Conservation (phyloP, 208 protist genomes). For the Leishmania tropica region DNA sequence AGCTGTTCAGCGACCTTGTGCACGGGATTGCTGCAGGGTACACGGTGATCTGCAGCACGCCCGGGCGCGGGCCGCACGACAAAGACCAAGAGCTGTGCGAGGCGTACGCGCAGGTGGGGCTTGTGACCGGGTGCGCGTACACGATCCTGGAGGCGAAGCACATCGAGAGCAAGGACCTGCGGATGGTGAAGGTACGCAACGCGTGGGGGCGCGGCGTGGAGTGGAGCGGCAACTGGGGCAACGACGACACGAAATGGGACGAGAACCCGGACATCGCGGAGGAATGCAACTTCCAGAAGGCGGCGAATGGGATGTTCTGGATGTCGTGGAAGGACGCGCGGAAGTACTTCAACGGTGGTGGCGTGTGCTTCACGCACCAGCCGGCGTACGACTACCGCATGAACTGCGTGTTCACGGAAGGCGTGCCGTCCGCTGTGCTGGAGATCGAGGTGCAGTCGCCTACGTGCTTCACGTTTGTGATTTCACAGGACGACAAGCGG, state of each 20-base stretch:
- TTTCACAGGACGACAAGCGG: constrained; percentile 81
- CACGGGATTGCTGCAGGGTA: constrained; percentile 43
- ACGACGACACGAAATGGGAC: constrained; percentile 74
- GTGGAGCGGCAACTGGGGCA: constrained; percentile 83
- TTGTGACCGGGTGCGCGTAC: constrained; percentile 72
- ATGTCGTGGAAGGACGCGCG: constrained; percentile 75
- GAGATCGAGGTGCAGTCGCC: constrained; percentile 65
- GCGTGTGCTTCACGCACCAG: constrained; percentile 72
- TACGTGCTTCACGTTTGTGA: constrained; percentile 68
- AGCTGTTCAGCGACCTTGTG: constrained; percentile 60
- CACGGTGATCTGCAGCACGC: constrained; percentile 79
- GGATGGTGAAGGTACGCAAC: constrained; percentile 78
- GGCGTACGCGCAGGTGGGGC: constrained; percentile 58
- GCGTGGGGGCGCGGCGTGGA: constrained; percentile 59
- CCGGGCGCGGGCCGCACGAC: constrained; percentile 43
- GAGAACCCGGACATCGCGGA: constrained; percentile 73
- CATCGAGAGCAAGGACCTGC: constrained; percentile 50
- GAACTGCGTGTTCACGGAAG: constrained; percentile 66
- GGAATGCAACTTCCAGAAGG: constrained; percentile 63
- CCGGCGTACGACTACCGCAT: constrained; percentile 81
- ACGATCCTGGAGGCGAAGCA: constrained; percentile 64
- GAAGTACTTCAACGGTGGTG: constrained; percentile 88
- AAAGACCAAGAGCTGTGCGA: constrained; percentile 31
- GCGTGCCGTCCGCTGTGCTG: constrained; percentile 67
- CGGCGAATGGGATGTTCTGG: constrained; percentile 77